phyloP scores from a whole-genome alignment of 495 filamentous ascomycete genomes.

The Apodospora peruviana region DNA sequence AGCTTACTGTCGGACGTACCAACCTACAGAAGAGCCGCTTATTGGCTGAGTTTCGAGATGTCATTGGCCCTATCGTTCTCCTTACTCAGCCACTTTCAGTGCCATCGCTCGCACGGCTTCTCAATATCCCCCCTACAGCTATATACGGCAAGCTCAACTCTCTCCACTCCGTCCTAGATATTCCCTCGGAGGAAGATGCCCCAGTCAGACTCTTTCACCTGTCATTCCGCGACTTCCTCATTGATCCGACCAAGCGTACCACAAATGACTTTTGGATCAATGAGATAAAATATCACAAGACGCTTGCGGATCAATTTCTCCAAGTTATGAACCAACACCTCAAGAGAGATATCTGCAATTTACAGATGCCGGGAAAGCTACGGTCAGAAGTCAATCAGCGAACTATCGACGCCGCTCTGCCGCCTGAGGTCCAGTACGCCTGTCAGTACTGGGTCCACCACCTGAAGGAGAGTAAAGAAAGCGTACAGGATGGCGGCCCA shows the following conservation, averaged over 20 bases:
- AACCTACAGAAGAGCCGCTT: neutral
- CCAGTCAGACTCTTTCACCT: no score
- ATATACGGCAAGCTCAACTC: no score
- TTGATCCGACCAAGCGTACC: conserved; percentile 20
- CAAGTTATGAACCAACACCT: no score
- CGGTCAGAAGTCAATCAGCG: conserved; percentile 11
- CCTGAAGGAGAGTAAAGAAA: conserved; percentile 24
- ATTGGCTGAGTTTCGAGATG: conserved; percentile 11
- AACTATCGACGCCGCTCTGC: conserved; percentile 22
- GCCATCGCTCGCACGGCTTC: conserved; percentile 18
- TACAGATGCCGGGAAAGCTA: conserved; percentile 21
- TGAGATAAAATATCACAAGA: no score
- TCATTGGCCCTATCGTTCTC: no score
- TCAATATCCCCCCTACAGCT: conserved; percentile 4
- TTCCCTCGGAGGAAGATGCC: conserved; percentile 19
- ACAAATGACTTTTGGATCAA: conserved; percentile 17
- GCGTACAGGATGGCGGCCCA: conserved; percentile 19
- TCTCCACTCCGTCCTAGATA: conserved; percentile 32
- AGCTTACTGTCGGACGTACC: conserved; percentile 18
- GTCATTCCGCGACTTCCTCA: conserved; percentile 50
- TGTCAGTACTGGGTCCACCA: no score
- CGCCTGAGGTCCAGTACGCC: no score
- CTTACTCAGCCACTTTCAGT: conserved; percentile 26
- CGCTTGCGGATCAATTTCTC: no score
- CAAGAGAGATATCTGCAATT: no score